A percentile compares a stretch with the other conserved stretches of the same genome.
Conservation (phyloP, 129 eudicot species). For the Dittrichia graveolens region DNA sequence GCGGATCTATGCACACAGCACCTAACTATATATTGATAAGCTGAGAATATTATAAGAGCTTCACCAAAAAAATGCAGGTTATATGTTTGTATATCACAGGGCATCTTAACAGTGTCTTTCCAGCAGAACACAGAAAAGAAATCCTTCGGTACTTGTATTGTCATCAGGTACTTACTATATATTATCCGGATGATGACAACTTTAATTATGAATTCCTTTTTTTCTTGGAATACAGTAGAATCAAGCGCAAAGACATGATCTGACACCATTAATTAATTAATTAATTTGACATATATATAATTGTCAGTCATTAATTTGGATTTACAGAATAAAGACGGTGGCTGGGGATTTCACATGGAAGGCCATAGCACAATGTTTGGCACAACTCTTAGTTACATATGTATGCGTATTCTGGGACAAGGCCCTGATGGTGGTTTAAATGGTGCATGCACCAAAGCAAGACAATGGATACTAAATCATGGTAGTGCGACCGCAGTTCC, state of each 20-base stretch:
- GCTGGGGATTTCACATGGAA: constrained; percentile 75
- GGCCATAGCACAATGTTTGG: constrained; percentile 78
- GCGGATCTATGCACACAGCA: neutral
- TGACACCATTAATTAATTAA: too few species aligned
- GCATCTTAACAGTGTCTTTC: constrained; percentile 50
- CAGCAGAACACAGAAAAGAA: constrained; percentile 51
- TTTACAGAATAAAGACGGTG: constrained; percentile 71
- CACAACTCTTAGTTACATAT: constrained; percentile 52
- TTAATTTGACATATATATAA: too few species aligned
- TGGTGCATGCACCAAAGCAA: constrained; percentile 51
- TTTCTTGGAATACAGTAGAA: neutral
- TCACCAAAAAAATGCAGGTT: constrained; percentile 43
- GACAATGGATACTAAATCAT: constrained; percentile 79
- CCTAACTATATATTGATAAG: neutral
- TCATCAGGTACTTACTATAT: constrained; percentile 47
- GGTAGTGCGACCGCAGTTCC: constrained; percentile 58
- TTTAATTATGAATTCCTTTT: neutral
- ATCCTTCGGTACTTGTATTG: constrained; percentile 56
- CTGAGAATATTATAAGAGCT: too few species aligned
- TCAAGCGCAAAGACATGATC: neutral
- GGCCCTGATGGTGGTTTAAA: constrained; percentile 57
- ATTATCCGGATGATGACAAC: neutral
- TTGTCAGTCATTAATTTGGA: too few species aligned
- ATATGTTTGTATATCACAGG: constrained; percentile 70
- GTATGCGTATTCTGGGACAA: constrained; percentile 66